Evolutionary conservation across 2,329 filamentous ascomycete species (phyloP).

Genomic region (Bipolaris bicolor): DNA sequence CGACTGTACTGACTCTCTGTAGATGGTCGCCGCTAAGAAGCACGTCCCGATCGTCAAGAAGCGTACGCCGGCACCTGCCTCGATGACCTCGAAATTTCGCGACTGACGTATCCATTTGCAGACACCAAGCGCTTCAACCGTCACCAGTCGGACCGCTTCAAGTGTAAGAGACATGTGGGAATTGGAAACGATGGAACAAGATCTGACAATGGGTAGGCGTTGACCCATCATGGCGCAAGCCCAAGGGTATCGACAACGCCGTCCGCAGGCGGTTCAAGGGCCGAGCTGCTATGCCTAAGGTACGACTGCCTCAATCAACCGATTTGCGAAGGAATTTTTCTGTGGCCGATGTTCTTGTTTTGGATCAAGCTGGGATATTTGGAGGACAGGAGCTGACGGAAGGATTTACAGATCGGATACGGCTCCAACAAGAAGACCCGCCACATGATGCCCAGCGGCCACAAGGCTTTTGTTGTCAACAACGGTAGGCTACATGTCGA

Average conservation of each 20-base stretch:
- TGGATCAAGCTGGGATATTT: constrained; percentile 1
- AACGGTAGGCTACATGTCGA: constrained; percentile 61
- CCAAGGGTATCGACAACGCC: constrained; percentile 99
- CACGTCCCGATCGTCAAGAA: constrained; percentile 99
- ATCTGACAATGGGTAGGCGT: constrained; percentile 58
- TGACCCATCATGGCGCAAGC: constrained; percentile 93
- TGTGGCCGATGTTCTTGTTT: neutral
- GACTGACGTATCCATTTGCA: constrained; percentile 55
- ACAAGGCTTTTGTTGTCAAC: constrained; percentile 99
- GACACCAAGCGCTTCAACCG: constrained; percentile 94
- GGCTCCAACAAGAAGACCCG: constrained; percentile 99
- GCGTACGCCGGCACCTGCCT: constrained; percentile 71
- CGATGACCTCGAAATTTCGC: constrained; percentile 33
- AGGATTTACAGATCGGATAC: constrained; percentile 81
- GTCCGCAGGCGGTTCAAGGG: constrained; percentile 98
- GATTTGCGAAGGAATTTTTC: neutral
- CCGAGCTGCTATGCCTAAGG: constrained; percentile 95
- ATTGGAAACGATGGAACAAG: constrained; percentile 14
- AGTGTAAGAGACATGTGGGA: constrained; percentile 59
- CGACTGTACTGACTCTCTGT: constrained; percentile 30
- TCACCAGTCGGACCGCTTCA: constrained; percentile 98
- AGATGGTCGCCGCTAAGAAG: constrained; percentile 99
- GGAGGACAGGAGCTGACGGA: constrained; percentile 37
- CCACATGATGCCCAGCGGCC: constrained; percentile 97
- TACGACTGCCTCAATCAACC: constrained; percentile 59